phyloP scores from a whole-genome alignment of 176 grass and related monocot genomes.

The Aegilops umbellulata region DNA sequence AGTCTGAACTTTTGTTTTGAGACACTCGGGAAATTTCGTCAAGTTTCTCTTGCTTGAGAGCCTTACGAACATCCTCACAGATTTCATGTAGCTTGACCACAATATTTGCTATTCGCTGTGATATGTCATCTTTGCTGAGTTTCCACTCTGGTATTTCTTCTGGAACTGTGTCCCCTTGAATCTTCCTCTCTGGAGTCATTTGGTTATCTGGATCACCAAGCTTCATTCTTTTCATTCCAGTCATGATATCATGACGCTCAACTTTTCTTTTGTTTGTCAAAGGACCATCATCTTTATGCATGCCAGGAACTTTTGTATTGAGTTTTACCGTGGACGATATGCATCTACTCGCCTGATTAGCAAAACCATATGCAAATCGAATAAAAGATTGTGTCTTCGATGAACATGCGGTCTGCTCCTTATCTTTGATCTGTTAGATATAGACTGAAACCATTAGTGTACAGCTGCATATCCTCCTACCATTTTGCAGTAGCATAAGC shows the following conservation, averaged over 20 bases:
- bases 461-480: not conserved
- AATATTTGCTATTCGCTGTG: not conserved
- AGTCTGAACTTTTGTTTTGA: not conserved
- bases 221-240: not conserved
- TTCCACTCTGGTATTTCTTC: not conserved
- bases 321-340: not conserved
- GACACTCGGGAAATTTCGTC: slow-evolving; percentile 3
- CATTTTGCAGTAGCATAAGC: not conserved
- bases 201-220: not conserved
- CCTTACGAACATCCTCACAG: no score
- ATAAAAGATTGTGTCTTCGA: not conserved
- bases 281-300: not conserved
- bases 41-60: slow-evolving; percentile 27
- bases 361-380: not conserved
- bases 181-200: not conserved
- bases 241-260: not conserved
- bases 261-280: not conserved
- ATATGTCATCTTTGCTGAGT: not conserved
- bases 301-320: not conserved
- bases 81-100: no score
- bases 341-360: not conserved
- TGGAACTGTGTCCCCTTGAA: not conserved
- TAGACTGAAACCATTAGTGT: not conserved
- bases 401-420: not conserved
- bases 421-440: not conserved